Evolutionary conservation across 805 yeast species (phyloP), one percentile per base, ranked within the genome.

Genomic region (Wickerhamiella cacticola): DNA sequence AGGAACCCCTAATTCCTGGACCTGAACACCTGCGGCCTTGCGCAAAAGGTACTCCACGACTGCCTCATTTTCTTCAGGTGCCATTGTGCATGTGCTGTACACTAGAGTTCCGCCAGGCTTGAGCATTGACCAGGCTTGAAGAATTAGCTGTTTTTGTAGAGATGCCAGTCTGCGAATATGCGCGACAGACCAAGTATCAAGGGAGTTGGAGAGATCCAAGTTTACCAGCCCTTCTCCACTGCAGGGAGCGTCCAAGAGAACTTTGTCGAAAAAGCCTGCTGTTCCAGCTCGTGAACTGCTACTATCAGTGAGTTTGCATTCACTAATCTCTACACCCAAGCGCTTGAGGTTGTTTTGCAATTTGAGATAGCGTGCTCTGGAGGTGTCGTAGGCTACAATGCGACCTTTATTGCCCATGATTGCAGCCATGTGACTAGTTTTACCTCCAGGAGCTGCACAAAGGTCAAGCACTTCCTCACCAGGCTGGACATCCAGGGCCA

Each of bases 381-480:
- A 0, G 97, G 98, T 56, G 59, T 58, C 1, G 67, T 66, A 2
- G 64, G 56, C 5, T 58, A 44, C 41, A 21, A 44, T 44, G 13
- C 41, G 41, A 15, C 47, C 47, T 8, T 24, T 25, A 35, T 44
- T 44, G 24, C 28, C 56, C 26, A 85, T 63, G 45, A 76, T 68
- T 0, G 92, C 76, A 0, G 96, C 95, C 23, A 80, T 67, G 64
- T 89, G 97, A 0, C 96, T 85, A 0, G 98, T 92, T 62, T 92
- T 92, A 63, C 92, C 92, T 3, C 98, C 98, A 2, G 98, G 98
- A 0, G 98, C 98, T 2, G 97, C 88, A 65, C 96, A 88, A 1
- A 95, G 81, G 65, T 92, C 98, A 36, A 92, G 34, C 3, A 44
- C 41, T 10, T 23, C 21, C 6, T 44, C 47, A 3, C 31, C 34